phyloP scores from a whole-genome alignment of 148 eudicot genomes.

The Fagopyrum homotropicum region DNA sequence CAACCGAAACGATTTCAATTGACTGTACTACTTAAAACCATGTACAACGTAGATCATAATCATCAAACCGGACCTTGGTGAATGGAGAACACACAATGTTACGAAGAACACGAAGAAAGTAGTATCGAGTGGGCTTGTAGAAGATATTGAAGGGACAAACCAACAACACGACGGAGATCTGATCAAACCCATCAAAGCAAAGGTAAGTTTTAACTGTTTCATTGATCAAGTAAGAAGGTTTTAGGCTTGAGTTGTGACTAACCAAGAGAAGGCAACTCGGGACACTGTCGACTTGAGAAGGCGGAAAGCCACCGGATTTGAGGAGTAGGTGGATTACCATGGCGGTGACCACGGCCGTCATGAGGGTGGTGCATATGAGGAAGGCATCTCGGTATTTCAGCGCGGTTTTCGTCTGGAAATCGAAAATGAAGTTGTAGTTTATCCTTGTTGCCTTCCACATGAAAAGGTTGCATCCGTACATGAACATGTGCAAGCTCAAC shows the following conservation, averaged over 20 bases:
- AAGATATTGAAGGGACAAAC: slow-evolving; percentile 69
- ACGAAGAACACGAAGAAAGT: slow-evolving; percentile 71
- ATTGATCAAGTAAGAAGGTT: neutral
- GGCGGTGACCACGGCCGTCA: slow-evolving; percentile 85
- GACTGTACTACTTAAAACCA: neutral
- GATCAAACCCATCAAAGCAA: neutral
- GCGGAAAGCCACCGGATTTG: slow-evolving; percentile 51
- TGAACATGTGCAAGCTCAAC: slow-evolving; percentile 78
- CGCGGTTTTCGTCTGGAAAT: slow-evolving; percentile 61
- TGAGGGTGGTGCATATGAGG: slow-evolving; percentile 69
- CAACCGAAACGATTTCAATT: neutral
- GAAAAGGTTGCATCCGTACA: slow-evolving; percentile 92
- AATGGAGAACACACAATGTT: slow-evolving; percentile 89
- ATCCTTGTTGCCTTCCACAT: slow-evolving; percentile 84
- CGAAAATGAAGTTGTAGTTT: slow-evolving; percentile 86
- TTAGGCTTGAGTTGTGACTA: slow-evolving; percentile 14
- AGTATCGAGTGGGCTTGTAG: slow-evolving; percentile 70
- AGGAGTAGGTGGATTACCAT: slow-evolving; percentile 76
- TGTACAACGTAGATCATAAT: neutral
- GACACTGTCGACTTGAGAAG: slow-evolving; percentile 53
- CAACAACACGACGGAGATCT: slow-evolving; percentile 24
- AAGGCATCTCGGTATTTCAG: slow-evolving; percentile 87
- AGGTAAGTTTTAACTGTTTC: neutral
- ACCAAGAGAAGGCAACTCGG: slow-evolving; percentile 84
- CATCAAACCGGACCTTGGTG: slow-evolving; percentile 43